Evolutionary conservation across 176 grass and related monocot genomes (phyloP).

Genomic region (Musa troglodytarum): DNA sequence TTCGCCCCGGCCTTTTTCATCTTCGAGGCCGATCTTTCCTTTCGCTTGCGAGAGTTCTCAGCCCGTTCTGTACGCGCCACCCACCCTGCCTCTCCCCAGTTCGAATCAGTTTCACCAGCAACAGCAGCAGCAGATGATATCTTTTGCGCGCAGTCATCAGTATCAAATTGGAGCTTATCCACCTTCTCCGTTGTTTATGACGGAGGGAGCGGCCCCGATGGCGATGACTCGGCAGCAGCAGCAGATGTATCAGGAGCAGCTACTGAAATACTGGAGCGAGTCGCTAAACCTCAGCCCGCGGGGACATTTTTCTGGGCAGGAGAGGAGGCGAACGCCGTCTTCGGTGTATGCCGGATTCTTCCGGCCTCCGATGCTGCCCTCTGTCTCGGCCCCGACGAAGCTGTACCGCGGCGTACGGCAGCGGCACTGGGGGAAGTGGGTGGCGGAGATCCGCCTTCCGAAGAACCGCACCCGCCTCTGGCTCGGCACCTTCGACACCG

Average conservation of each 20-base stretch:
- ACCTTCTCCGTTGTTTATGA: not conserved
- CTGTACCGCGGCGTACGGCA: slow-evolving; percentile 92
- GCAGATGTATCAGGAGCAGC: slow-evolving; percentile 2
- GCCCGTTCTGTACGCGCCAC: not conserved
- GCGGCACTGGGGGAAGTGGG: slow-evolving; percentile 99
- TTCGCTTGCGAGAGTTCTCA: not conserved
- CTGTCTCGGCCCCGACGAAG: slow-evolving; percentile 34
- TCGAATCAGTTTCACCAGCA: not conserved
- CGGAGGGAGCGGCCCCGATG: not conserved
- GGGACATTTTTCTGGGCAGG: not conserved
- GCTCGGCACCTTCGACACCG: slow-evolving; percentile 98
- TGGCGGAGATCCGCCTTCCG: slow-evolving; percentile 93
- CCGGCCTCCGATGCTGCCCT: slow-evolving; percentile 19
- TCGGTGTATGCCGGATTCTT: not conserved
- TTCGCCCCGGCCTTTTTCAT: not conserved
- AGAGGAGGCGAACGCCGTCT: not conserved
- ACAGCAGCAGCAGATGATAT: slow-evolving; percentile 18
- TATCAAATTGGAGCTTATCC: not conserved
- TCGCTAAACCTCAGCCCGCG: slow-evolving; percentile 23
- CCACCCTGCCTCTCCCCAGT: not conserved
- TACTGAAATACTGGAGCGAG: slow-evolving; percentile 5
- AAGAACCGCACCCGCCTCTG: slow-evolving; percentile 81
- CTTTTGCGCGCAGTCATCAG: not conserved
- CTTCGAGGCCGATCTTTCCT: not conserved
- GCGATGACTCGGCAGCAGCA: not conserved